Evolutionary conservation across 495 filamentous ascomycete genomes (phyloP).

Genomic region (Trichoderma asperelloides): DNA sequence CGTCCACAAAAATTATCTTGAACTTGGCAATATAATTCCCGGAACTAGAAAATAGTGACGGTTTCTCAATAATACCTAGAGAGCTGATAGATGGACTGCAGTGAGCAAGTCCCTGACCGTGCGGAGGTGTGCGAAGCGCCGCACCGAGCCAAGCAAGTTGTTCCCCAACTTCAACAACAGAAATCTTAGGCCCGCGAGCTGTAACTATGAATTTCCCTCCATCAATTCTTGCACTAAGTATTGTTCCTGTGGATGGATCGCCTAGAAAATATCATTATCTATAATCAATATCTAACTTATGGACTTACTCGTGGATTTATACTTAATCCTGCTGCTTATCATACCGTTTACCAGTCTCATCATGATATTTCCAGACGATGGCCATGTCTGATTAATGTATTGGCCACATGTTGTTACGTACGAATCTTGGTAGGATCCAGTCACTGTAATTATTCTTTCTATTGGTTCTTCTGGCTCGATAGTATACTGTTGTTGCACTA

Average conservation of each 20-base stretch:
- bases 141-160: too few relatives aligned
- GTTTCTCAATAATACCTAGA: too few relatives aligned
- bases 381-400: not conserved
- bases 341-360: not conserved
- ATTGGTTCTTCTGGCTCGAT: not conserved
- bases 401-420: not conserved
- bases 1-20: not conserved
- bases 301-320: not conserved
- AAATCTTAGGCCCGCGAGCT: too few relatives aligned
- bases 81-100: too few relatives aligned
- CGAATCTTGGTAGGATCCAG: not conserved
- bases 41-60: too few relatives aligned
- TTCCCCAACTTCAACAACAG: too few relatives aligned
- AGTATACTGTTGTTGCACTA: not conserved
- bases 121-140: too few relatives aligned
- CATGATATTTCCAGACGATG: not conserved
- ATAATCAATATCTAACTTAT: not conserved
- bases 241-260: too few relatives aligned
- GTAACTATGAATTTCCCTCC: too few relatives aligned
- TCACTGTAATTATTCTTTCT: not conserved
- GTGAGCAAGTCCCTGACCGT: too few relatives aligned
- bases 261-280: not conserved
- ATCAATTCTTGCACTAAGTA: too few relatives aligned
- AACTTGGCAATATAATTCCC: too few relatives aligned
- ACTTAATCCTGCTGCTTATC: not conserved